Evolutionary conservation across 148 eudicot genomes (phyloP).

Genomic region (Agrostemma githago): DNA sequence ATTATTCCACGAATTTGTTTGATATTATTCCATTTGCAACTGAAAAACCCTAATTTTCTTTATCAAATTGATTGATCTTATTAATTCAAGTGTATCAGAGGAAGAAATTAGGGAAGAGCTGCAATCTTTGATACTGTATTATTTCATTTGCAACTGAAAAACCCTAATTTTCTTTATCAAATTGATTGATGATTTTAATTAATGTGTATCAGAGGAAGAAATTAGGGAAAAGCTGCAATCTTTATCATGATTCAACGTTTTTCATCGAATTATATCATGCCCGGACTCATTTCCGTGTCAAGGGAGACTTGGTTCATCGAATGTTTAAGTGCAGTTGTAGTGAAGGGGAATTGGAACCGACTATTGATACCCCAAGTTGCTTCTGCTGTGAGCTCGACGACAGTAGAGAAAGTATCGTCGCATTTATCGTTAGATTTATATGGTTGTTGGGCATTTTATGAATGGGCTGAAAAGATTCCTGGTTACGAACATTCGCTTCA

Average conservation of each 20-base stretch:
- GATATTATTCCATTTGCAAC: neutral
- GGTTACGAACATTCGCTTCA: constrained; percentile 66
- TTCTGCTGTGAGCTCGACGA: constrained; percentile 49
- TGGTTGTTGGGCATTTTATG: constrained; percentile 50
- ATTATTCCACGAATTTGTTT: too few relatives aligned
- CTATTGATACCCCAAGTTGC: constrained; percentile 50
- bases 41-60: neutral
- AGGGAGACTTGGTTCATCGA: constrained; percentile 41
- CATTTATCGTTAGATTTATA: constrained; percentile 28
- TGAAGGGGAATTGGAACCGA: constrained; percentile 64
- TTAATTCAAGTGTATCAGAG: neutral
- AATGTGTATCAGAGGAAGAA: neutral
- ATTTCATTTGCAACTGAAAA: neutral
- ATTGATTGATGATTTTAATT: neutral
- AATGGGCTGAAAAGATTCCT: constrained; percentile 61
- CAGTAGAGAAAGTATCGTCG: constrained; percentile 41
- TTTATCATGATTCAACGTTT: constrained; percentile 10
- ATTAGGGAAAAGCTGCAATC: constrained; percentile 7
- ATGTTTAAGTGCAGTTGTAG: constrained; percentile 40
- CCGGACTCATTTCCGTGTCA: constrained; percentile 20
- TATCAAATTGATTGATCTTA: neutral
- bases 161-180: neutral
- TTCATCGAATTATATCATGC: constrained; percentile 29
- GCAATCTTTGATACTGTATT: constrained; percentile 7
- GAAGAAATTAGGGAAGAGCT: constrained; percentile 2